Evolutionary conservation across 768 basidiomycete species (phyloP).

Genomic region (Fomitopsis serialis): DNA sequence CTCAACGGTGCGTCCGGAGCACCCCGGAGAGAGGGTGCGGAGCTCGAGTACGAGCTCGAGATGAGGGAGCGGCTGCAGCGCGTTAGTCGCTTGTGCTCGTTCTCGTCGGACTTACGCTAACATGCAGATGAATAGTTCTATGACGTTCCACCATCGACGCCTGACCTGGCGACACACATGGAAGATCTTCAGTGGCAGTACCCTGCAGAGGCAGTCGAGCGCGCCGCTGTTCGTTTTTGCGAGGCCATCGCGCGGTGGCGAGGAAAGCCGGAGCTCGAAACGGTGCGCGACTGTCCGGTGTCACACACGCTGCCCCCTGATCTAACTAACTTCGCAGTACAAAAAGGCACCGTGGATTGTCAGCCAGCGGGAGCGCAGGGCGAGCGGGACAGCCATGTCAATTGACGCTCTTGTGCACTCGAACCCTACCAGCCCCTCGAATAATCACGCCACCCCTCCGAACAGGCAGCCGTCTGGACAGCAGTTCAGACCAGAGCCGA

Average conservation of each 20-base stretch:
- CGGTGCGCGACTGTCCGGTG: constrained; percentile 33
- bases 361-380: constrained; percentile 35
- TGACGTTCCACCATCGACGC: constrained; percentile 63
- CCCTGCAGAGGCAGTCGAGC: constrained; percentile 77
- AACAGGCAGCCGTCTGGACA: constrained; percentile 1
- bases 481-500: constrained; percentile 8
- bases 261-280: constrained; percentile 81
- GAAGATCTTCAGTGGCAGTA: constrained; percentile 74
- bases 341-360: constrained; percentile 26
- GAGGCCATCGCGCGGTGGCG: constrained; percentile 81
- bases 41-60: constrained; percentile 69
- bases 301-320: background rate
- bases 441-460: constrained; percentile 7
- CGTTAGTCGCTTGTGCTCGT: constrained; percentile 37
- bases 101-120: background rate
- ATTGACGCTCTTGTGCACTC: constrained; percentile 68
- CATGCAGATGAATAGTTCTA: constrained; percentile 51
- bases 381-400: constrained; percentile 37
- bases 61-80: constrained; percentile 67
- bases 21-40: constrained; percentile 40
- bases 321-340: constrained; percentile 14
- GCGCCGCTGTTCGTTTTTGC: constrained; percentile 72
- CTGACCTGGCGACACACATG: constrained; percentile 76
- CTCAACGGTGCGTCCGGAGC: constrained; percentile 29
- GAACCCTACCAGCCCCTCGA: constrained; percentile 54